Conservation (phyloP, 345 rosid species). For the Gossypium sturtianum region DNA sequence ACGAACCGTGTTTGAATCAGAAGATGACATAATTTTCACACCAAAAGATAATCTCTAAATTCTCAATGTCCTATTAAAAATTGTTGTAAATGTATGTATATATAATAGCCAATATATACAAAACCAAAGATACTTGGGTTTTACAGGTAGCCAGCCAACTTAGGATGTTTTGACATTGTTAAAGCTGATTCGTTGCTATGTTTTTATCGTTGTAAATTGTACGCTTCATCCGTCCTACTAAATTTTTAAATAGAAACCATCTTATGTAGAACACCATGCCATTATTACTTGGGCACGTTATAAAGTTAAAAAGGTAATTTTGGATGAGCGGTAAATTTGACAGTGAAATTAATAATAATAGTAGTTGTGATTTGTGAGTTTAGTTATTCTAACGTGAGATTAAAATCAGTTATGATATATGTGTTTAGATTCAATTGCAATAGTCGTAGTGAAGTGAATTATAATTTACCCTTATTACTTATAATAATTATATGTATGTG, state of each 20-base stretch:
- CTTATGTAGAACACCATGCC: background rate
- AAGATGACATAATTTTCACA: background rate
- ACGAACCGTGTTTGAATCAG: background rate
- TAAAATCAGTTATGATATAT: no score
- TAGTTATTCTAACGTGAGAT: no score
- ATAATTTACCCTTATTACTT: no score
- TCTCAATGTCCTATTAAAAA: background rate
- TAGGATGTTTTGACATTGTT: background rate
- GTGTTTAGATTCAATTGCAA: no score
- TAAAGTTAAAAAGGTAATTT: no score
- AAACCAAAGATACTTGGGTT: conserved; percentile 33
- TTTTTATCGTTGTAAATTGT: background rate
- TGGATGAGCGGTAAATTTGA: no score
- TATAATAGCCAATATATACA: background rate
- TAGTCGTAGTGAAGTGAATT: no score
- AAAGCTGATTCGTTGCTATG: background rate
- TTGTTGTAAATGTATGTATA: background rate
- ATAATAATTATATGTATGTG: no score
- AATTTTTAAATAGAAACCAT: background rate
- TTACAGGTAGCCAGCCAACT: conserved; percentile 20
- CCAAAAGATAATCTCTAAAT: background rate
- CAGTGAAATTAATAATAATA: no score
- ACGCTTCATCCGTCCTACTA: background rate
- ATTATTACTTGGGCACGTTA: no score
- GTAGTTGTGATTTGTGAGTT: no score